Conservation (phyloP, 2,329 filamentous ascomycete species). For the Fusarium zealandicum region DNA sequence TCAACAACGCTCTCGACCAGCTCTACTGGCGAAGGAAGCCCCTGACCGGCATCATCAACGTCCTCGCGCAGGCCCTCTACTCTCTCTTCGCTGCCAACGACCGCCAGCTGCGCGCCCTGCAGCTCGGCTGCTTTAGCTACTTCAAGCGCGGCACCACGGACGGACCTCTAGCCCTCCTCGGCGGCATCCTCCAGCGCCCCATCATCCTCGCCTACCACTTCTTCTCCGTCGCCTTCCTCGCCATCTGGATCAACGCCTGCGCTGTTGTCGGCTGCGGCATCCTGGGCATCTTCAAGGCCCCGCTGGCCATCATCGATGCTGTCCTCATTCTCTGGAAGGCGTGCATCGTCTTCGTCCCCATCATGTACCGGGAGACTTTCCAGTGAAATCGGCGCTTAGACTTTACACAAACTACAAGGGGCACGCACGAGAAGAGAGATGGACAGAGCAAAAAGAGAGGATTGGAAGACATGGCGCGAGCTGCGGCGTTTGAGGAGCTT, state of each 20-base stretch:
- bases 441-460: background rate
- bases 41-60: conserved; percentile 89
- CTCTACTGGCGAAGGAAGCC: conserved; percentile 92
- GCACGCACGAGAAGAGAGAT: background rate
- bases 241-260: conserved; percentile 71
- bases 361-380: conserved; percentile 72
- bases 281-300: conserved; percentile 54
- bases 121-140: conserved; percentile 91
- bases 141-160: conserved; percentile 80
- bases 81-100: conserved; percentile 87
- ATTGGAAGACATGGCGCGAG: conserved; percentile 19
- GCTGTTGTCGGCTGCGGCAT: conserved; percentile 49
- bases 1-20: conserved; percentile 71
- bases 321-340: conserved; percentile 80
- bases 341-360: conserved; percentile 81
- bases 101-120: conserved; percentile 77
- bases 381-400: conserved; percentile 9
- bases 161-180: conserved; percentile 82
- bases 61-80: conserved; percentile 95
- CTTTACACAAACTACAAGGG: background rate
- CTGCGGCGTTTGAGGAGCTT: conserved; percentile 37
- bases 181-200: conserved; percentile 80
- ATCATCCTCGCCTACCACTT: conserved; percentile 88
- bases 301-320: conserved; percentile 70
- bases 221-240: conserved; percentile 89